These are phyloP conservation scores for Populus alba DNA, from an alignment of 345 rosid genomes.

Conservation along the genomic window DNA sequence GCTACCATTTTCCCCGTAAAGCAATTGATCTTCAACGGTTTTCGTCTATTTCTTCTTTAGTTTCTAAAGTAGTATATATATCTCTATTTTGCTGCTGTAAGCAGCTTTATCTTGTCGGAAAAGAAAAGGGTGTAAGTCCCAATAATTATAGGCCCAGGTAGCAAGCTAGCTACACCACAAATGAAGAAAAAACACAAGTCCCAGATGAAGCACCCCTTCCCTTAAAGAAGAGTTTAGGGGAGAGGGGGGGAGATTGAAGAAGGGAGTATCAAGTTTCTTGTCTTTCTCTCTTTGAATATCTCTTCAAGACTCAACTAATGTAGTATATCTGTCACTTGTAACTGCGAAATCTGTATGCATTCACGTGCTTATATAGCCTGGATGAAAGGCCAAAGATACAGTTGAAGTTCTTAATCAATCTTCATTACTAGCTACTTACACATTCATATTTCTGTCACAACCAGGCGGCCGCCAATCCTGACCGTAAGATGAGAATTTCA, in stretches of 20 bases:
- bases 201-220: background rate
- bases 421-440: background rate
- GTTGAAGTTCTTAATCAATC: background rate
- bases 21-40: background rate
- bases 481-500: background rate
- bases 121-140: background rate
- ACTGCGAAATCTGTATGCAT: background rate
- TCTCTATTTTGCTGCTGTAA: background rate
- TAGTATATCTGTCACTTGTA: background rate
- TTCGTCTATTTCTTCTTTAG: background rate
- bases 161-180: background rate
- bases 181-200: background rate
- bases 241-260: background rate
- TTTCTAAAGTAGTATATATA: too few relatives aligned
- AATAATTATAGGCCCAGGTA: background rate
- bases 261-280: background rate
- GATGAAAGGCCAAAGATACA: background rate
- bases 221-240: background rate
- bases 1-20: conserved; percentile 34
- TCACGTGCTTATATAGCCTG: conserved; percentile 9
- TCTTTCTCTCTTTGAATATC: background rate
- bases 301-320: background rate
- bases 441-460: background rate
- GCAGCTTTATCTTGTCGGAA: background rate
- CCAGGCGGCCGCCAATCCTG: background rate